Conservation (phyloP, 176 grass and related monocot genomes). For the maize (Zea mays) region Zm-B73-REFERENCE-NAM-5.0 NC_050098.1:210460001-210460500, state of each 20-base stretch:
- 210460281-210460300: slow-evolving; percentile 31
- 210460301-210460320: slow-evolving; percentile 3
- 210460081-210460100: too few species aligned
- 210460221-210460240: slow-evolving; percentile 44
- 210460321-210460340: slow-evolving; percentile 1
- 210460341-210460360: slow-evolving; percentile 5
- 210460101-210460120: too few species aligned
- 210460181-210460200: background rate
- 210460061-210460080: too few species aligned
- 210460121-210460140: too few species aligned
- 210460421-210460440: slow-evolving; percentile 18
- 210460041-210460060: too few species aligned
- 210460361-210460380: slow-evolving; percentile 19
- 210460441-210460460: slow-evolving; percentile 23
- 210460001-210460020: too few species aligned
- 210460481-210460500: slow-evolving; percentile 29
- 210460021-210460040: too few species aligned
- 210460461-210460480: slow-evolving; percentile 24
- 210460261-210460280: slow-evolving; percentile 31
- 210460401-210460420: slow-evolving; percentile 39
- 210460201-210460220: slow-evolving; percentile 10
- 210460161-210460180: too few species aligned
- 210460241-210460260: slow-evolving; percentile 18
- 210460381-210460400: background rate
- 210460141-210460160: too few species aligned